These are phyloP conservation scores for Geotrichum fermentans DNA, from an alignment of 1,139 yeast species.

Conservation along the genomic window DNA sequence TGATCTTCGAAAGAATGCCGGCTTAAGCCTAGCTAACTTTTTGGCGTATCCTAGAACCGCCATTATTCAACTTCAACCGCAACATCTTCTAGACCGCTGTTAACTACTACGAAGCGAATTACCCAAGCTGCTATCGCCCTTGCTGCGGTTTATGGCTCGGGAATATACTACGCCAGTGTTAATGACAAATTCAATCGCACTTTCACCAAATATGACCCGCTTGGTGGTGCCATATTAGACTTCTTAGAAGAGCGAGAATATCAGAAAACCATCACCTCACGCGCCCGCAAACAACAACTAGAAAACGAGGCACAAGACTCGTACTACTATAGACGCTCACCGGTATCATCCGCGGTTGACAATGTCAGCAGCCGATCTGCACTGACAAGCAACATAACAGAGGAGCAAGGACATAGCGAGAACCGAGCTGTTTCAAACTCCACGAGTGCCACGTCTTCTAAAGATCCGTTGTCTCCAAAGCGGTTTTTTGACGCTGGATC, in stretches of 20 bases:
- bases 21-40: too few relatives aligned
- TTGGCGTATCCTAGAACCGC: too few relatives aligned
- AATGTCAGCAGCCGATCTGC: slow-evolving; percentile 5
- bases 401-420: slow-evolving; percentile 6
- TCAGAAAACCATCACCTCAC: slow-evolving; percentile 21
- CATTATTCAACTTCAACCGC: slow-evolving; percentile 2
- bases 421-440: slow-evolving; percentile 7
- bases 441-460: slow-evolving; percentile 16
- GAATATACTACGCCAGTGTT: slow-evolving; percentile 16
- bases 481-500: slow-evolving; percentile 32
- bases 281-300: slow-evolving; percentile 20
- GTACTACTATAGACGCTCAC: slow-evolving; percentile 14
- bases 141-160: slow-evolving; percentile 12
- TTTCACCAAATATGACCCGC: slow-evolving; percentile 28
- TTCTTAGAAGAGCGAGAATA: slow-evolving; percentile 30
- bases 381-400: slow-evolving; percentile 5
- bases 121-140: slow-evolving; percentile 6
- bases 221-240: slow-evolving; percentile 27
- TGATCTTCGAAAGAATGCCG: too few relatives aligned
- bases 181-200: slow-evolving; percentile 10
- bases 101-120: slow-evolving; percentile 4
- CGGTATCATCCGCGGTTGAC: slow-evolving; percentile 10
- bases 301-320: slow-evolving; percentile 10
- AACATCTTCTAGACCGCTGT: slow-evolving; percentile 4
- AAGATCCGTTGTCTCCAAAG: slow-evolving; percentile 31